These are phyloP conservation scores for Epichloe elymi DNA, from an alignment of 2,329 filamentous ascomycete species.

Conservation along the genomic window DNA sequence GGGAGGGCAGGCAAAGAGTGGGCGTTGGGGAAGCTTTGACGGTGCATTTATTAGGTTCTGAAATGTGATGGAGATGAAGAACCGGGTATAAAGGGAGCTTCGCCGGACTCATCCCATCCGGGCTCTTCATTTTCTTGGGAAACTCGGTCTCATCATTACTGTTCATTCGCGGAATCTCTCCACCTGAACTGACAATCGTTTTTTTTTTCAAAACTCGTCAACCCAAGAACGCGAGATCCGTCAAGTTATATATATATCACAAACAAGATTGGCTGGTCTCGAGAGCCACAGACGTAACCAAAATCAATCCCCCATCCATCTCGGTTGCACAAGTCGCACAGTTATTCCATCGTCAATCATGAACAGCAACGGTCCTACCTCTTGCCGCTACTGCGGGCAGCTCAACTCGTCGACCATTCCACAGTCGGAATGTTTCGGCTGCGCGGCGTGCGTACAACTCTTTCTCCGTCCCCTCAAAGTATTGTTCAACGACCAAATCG, in stretches of 20 bases:
- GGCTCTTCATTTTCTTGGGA: no score
- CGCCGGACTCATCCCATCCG: no score
- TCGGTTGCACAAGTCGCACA: neutral
- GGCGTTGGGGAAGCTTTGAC: neutral
- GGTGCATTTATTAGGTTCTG: neutral
- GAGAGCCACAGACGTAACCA: no score
- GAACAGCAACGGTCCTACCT: neutral
- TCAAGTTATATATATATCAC: no score
- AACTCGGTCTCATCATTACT: no score
- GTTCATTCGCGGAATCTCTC: no score
- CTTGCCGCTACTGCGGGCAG: constrained; percentile 10
- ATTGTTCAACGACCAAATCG: neutral
- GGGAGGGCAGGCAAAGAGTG: neutral
- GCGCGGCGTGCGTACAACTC: constrained; percentile 6
- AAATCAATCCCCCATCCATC: neutral
- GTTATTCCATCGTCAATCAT: neutral
- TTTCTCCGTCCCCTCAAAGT: neutral
- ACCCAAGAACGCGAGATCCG: no score
- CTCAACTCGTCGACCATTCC: constrained; percentile 8
- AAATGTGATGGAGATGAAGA: neutral
- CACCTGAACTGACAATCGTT: no score
- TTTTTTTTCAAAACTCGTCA: no score
- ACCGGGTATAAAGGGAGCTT: no score
- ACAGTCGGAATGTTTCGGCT: constrained; percentile 11
- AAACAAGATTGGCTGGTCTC: no score